These are phyloP conservation scores for Chaetoceros tenuissimus DNA, from an alignment of 108 stramenopile species.

Conservation along the genomic window DNA sequence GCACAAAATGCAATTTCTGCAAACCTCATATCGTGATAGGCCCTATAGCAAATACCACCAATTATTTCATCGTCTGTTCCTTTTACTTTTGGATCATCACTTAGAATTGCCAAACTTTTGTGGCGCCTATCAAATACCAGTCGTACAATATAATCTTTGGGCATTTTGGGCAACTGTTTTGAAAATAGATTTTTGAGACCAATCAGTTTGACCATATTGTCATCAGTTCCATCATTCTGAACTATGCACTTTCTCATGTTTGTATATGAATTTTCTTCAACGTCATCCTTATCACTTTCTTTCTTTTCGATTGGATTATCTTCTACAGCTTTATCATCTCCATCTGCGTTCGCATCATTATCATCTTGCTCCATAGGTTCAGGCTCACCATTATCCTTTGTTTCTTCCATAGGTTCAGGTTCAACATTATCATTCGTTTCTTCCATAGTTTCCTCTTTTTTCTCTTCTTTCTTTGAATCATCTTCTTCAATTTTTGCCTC, in stretches of 20 bases:
- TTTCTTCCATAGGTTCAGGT: not conserved
- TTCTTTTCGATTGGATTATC: too few species aligned
- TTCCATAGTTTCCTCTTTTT: too few species aligned
- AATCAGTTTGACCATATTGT: constrained; percentile 75
- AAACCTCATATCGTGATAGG: constrained; percentile 90
- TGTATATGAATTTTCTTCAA: constrained; percentile 44
- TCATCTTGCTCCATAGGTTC: not conserved
- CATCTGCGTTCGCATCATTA: not conserved
- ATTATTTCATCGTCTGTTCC: constrained; percentile 84
- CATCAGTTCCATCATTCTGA: constrained; percentile 70
- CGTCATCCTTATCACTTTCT: not conserved
- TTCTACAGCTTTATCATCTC: not conserved
- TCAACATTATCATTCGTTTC: too few species aligned
- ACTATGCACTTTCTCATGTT: constrained; percentile 58
- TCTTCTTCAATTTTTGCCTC: too few species aligned
- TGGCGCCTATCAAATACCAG: constrained; percentile 96
- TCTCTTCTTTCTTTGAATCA: too few species aligned
- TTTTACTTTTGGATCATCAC: constrained; percentile 46
- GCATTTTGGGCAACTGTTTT: constrained; percentile 99
- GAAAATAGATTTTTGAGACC: constrained; percentile 92
- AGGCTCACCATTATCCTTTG: not conserved
- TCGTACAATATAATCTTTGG: constrained; percentile 91
- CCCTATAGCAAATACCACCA: constrained; percentile 94
- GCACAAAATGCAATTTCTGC: constrained; percentile 98
- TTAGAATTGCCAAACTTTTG: constrained; percentile 75